Percentiles rank a stretch among this genome's conserved stretches.
Evolutionary conservation across 2,329 filamentous ascomycete genomes (phyloP).

Genomic region (Paraphoma chrysanthemicola): DNA sequence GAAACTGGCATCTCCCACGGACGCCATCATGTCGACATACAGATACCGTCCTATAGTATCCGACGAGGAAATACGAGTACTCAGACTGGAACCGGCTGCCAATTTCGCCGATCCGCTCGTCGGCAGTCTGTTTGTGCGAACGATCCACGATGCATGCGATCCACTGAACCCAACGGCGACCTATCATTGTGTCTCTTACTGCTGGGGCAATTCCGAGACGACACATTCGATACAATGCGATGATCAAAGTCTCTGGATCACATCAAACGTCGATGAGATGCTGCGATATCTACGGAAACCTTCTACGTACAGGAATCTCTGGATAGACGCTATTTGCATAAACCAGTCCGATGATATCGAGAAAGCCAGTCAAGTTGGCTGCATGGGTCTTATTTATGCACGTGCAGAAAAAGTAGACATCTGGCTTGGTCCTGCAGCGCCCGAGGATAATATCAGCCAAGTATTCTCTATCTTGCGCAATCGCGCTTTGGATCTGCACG

Average conservation of each 20-base stretch:
- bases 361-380: not conserved
- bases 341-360: slow-evolving; percentile 1
- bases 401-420: slow-evolving; percentile 3
- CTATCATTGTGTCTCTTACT: not conserved
- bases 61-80: not conserved
- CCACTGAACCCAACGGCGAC: not conserved
- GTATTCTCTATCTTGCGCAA: not conserved
- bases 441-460: not conserved
- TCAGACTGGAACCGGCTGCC: not conserved
- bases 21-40: not conserved
- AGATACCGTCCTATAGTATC: not conserved
- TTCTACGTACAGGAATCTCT: not conserved
- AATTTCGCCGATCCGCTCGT: not conserved
- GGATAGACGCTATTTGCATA: slow-evolving; percentile 1
- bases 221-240: not conserved
- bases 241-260: not conserved
- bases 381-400: slow-evolving; percentile 1
- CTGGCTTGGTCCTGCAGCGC: slow-evolving; percentile 1
- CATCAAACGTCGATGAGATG: not conserved
- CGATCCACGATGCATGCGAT: not conserved
- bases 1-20: not conserved
- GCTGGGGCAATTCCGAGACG: not conserved
- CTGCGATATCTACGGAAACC: slow-evolving; percentile 1
- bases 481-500: too few species aligned
- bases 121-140: not conserved